Evolutionary conservation across 2,329 filamentous ascomycete genomes (phyloP), one percentile per base, ranked within the genome.

Genomic region (Colletotrichum sp.): DNA sequence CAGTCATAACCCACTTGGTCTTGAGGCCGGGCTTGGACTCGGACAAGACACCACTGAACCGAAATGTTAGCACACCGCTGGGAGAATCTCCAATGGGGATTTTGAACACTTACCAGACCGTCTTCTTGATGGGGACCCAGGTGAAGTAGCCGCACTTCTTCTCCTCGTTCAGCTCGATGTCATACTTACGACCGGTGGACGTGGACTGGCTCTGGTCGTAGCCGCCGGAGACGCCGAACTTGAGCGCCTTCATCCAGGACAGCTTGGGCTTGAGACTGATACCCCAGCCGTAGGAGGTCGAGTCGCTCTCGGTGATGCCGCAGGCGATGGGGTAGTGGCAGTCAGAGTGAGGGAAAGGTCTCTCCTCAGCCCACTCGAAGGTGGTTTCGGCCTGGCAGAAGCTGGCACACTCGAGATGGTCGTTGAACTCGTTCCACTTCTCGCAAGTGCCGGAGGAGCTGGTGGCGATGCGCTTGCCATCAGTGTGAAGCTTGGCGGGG

Each of bases 281-380:
- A 2, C 78, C 80, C 67, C 81, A 80, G 6, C 82, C 80, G 13
- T 65, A 60, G 8, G 16, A 69, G n/a, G 12, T 84, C 75, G 84
- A 81, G 81, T 48, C 82, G 78, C 67, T 81, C 43, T 78, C 67
- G 3, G 48, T 12, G 81, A 76, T 80, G 77, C 43, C 81, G 81
- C 24, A 82, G 78, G 76, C 80, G 80, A 13, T 82, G 79, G 84
- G 83, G 81, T 5, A 81, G 82, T 77, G 82, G 79, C 70, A 83
- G 79, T 77, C 82, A 80, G 61, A 85, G 82, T 72, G 79, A 81
- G 71, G 82, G 81, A 85, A 75, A 82, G 84, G 84, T 82, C 84
- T 48, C 30, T 86, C 32, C 36, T 84, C 43, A 79, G 71, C 77
- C 69, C 72, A 79, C 13, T 77, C 70, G 24, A 79, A 86, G 2